These are phyloP conservation scores for Tubosaeta sp. DNA, from an alignment of 768 basidiomycete species.

Conservation along the genomic window DNA sequence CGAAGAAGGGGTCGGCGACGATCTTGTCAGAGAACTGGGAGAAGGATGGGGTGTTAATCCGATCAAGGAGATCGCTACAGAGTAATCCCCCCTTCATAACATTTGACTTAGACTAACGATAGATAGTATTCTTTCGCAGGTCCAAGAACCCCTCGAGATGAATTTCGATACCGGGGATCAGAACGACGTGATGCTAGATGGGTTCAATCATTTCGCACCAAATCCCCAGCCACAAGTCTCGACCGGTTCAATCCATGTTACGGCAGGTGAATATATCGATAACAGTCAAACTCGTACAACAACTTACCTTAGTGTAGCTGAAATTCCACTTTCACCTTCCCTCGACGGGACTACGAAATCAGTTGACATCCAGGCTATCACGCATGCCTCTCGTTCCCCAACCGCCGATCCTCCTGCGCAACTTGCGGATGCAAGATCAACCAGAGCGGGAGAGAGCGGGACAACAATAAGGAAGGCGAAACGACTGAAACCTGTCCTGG, in stretches of 20 bases:
- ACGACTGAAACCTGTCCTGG: constrained; percentile 53
- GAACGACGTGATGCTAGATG: constrained; percentile 23
- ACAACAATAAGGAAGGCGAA: constrained; percentile 40
- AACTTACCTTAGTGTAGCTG: constrained; percentile 5
- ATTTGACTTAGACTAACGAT: constrained; percentile 9
- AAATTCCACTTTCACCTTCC: constrained; percentile 1
- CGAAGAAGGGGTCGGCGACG: constrained; percentile 63
- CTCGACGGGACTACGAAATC: constrained; percentile 4
- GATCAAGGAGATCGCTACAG: constrained; percentile 3
- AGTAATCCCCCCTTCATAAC: constrained; percentile 9
- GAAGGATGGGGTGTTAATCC: constrained; percentile 53
- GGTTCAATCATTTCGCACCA: background rate
- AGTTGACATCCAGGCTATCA: background rate
- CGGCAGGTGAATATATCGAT: constrained; percentile 7
- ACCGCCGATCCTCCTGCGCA: background rate
- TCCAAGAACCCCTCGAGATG: constrained; percentile 17
- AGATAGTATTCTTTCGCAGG: constrained; percentile 11
- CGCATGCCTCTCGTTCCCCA: constrained; percentile 1
- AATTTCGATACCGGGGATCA: constrained; percentile 15
- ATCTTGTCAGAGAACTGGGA: constrained; percentile 71
- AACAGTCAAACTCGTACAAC: background rate
- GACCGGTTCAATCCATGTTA: background rate
- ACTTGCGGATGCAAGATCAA: background rate
- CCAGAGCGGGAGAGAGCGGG: background rate
- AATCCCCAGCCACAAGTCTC: background rate